phyloP scores from a whole-genome alignment of 768 basidiomycete genomes.

The Termitomyces sp. region DNA sequence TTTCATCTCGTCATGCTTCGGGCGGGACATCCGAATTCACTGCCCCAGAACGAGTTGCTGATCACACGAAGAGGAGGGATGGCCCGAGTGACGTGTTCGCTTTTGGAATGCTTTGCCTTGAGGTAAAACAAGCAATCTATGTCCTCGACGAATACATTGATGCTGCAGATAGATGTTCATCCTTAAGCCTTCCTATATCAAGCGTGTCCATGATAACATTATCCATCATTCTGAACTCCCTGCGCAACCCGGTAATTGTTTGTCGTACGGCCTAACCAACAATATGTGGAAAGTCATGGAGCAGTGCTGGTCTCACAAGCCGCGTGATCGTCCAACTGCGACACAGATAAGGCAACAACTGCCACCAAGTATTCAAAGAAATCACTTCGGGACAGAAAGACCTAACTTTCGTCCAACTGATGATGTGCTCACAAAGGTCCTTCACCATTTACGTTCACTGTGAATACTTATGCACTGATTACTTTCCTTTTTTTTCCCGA shows the following conservation, averaged over 20 bases:
- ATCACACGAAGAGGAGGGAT: neutral
- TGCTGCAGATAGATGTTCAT: neutral
- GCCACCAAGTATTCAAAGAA: neutral
- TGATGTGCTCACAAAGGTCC: neutral
- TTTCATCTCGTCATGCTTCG: conserved; percentile 7
- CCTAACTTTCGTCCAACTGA: neutral
- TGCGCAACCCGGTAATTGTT: neutral
- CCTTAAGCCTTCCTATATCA: too few species aligned
- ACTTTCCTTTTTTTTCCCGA: too few species aligned
- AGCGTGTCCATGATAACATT: neutral
- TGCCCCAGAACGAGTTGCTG: conserved; percentile 28
- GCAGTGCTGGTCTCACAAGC: neutral
- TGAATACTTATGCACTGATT: neutral
- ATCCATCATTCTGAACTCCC: neutral
- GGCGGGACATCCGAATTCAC: conserved; percentile 17
- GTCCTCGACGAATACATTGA: neutral
- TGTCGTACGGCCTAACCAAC: neutral
- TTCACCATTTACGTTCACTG: neutral
- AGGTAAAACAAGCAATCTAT: neutral
- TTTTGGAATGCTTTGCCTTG: conserved; percentile 8
- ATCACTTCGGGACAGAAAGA: neutral
- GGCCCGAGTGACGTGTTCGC: conserved; percentile 9
- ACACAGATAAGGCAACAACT: neutral
- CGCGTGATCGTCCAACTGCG: neutral
- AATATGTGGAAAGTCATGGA: neutral